Evolutionary conservation across 345 rosid genomes (phyloP), one percentile per base, ranked within the genome.

Genomic region (Iberis pinnata): DNA sequence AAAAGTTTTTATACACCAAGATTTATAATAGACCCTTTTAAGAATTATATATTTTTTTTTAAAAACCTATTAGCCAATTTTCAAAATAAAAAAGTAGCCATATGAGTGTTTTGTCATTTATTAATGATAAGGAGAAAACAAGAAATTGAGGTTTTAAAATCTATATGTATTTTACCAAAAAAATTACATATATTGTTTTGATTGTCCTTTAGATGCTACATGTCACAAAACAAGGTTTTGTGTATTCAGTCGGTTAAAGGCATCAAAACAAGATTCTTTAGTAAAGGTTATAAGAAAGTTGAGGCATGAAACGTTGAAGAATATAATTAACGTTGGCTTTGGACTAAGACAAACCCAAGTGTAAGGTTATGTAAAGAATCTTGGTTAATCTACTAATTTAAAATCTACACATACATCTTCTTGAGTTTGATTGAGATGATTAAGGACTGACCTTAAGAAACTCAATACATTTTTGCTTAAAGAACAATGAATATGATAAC

Each of bases 281-380:
- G 13, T 11, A 15, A 53, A 56, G 59, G 49, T 55, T 10, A 55
- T 2, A 43, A 15, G 26, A 46, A 58, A 43, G 37, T 38, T 48
- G 24, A 13, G 9, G 18, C 10, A 5, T 9, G 22, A 46, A 18
- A 32, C 33, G 48, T 26, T 10, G 38, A 48, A 26, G 32, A 59
- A 38, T 38, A 59, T 48, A 48, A 7, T 9, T 58, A 38, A 18
- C 37, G 19, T 49, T 60, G 33, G 33, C 17, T 18, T 40, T 49
- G 22, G 56, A 41, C 39, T 59, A 48, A 8, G 17, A 55, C 38
- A 18, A 29, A 19, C 40, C 41, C 16, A 27, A 14, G 7, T 49
- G 10, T 10, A 18, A 8, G 56, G 32, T 18, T 8, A 49, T 18
- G 41, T 13, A 49, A 41, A 29, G 35, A 49, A 18, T 59, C 47